A percentile compares a stretch with the other conserved stretches of the same genome.
These are phyloP conservation scores for Fusarium denticulatum DNA, from an alignment of 2,329 filamentous ascomycete genomes.

Conservation along the genomic window DNA sequence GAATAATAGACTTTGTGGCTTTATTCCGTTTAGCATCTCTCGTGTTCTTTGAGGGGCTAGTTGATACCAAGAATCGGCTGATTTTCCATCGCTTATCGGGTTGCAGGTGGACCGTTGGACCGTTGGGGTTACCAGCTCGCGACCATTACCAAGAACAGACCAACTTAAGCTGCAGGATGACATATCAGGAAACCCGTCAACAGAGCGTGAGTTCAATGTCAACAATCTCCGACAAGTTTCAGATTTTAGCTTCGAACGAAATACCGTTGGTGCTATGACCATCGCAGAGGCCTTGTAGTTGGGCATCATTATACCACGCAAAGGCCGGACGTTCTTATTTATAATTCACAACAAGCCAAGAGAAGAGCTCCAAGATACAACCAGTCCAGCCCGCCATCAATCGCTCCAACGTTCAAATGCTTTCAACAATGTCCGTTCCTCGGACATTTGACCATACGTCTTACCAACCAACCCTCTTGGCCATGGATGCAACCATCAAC, in stretches of 20 bases:
- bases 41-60: background rate
- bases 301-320: background rate
- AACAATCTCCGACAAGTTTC: background rate
- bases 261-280: background rate
- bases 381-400: background rate
- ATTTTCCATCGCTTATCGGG: background rate
- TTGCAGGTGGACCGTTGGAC: background rate
- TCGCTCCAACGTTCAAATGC: background rate
- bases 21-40: background rate
- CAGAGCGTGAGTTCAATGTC: background rate
- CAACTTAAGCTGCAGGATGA: background rate
- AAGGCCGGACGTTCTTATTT: background rate
- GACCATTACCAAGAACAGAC: background rate
- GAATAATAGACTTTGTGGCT: background rate
- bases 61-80: background rate
- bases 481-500: background rate
- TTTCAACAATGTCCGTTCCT: background rate
- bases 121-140: background rate
- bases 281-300: background rate
- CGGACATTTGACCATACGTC: background rate
- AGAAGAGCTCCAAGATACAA: fast-evolving
- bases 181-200: background rate
- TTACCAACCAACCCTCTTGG: background rate
- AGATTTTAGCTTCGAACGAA: background rate
- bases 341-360: background rate